Conservation (phyloP, 805 yeast species). For the Sporopachydermia quercuum region DNA sequence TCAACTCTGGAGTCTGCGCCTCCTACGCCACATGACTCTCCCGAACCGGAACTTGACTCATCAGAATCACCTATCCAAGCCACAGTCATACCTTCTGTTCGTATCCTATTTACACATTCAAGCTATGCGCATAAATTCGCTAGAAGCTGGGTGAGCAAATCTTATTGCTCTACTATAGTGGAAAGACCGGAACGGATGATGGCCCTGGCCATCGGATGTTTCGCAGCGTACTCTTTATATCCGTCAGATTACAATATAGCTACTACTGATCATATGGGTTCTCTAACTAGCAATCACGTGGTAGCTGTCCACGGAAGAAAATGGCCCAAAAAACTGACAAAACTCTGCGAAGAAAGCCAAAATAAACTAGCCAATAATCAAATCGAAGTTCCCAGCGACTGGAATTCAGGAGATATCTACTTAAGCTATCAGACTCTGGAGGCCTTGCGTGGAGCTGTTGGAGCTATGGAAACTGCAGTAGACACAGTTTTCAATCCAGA, state of each 20-base stretch:
- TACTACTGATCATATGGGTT: conserved; percentile 31
- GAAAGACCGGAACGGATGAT: conserved; percentile 71
- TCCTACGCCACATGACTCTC: neutral
- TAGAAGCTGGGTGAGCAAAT: conserved; percentile 60
- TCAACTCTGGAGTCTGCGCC: neutral
- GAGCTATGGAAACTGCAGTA: conserved; percentile 58
- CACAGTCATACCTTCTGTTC: neutral
- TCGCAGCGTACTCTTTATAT: conserved; percentile 56
- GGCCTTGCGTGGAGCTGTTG: conserved; percentile 66
- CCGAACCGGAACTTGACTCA: too few species aligned
- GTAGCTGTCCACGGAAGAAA: conserved; percentile 53
- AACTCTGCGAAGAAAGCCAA: conserved; percentile 45
- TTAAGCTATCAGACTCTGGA: conserved; percentile 46
- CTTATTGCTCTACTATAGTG: conserved; percentile 52
- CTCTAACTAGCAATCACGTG: conserved; percentile 46
- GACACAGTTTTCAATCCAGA: conserved; percentile 31
- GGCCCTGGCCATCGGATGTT: conserved; percentile 65
- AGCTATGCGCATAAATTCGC: conserved; percentile 53
- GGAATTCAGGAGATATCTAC: conserved; percentile 80
- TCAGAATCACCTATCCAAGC: too few species aligned
- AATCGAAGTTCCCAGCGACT: conserved; percentile 63
- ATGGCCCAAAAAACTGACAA: conserved; percentile 49
- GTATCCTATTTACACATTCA: neutral
- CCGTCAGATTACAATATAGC: conserved; percentile 42
- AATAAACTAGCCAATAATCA: conserved; percentile 34